phyloP scores from a whole-genome alignment of 2,329 filamentous ascomycete species.

The Pezicula rhizophila region DNA sequence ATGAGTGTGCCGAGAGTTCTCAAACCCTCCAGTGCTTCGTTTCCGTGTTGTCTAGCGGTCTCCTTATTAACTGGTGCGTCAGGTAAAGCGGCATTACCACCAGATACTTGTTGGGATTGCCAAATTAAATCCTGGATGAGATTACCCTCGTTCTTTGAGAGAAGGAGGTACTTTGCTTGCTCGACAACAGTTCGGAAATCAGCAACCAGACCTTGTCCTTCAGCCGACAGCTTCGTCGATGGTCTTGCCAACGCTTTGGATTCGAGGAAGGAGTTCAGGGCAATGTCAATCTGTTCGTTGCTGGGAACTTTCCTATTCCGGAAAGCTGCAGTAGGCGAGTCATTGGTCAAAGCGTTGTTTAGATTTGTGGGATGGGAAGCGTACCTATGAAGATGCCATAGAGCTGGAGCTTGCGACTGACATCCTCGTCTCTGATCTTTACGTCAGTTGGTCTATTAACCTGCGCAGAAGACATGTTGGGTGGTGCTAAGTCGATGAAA shows the following conservation, averaged over 20 bases:
- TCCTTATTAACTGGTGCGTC: constrained; percentile 68
- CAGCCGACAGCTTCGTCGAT: constrained; percentile 69
- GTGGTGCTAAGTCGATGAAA: neutral
- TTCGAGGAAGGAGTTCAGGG: constrained; percentile 78
- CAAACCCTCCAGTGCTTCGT: constrained; percentile 77
- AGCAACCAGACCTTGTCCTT: constrained; percentile 71
- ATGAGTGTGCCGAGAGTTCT: constrained; percentile 83
- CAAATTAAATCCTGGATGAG: constrained; percentile 95
- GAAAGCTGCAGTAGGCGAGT: constrained; percentile 53
- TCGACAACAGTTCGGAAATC: constrained; percentile 77
- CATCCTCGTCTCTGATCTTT: constrained; percentile 42
- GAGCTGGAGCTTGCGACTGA: constrained; percentile 90
- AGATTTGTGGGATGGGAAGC: constrained; percentile 14
- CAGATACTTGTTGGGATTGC: constrained; percentile 74
- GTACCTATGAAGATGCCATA: constrained; percentile 77
- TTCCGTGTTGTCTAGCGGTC: constrained; percentile 72
- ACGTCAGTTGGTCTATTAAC: constrained; percentile 18
- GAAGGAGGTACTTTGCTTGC: constrained; percentile 75
- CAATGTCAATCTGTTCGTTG: constrained; percentile 76
- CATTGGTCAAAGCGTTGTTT: neutral
- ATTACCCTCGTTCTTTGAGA: constrained; percentile 94
- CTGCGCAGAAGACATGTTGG: too few relatives aligned
- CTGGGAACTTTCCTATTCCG: constrained; percentile 80
- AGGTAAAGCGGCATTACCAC: constrained; percentile 55
- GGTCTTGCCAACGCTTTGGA: constrained; percentile 66